Conservation (phyloP, 306 rosid species). For the Amphicarpaea edgeworthii region DNA sequence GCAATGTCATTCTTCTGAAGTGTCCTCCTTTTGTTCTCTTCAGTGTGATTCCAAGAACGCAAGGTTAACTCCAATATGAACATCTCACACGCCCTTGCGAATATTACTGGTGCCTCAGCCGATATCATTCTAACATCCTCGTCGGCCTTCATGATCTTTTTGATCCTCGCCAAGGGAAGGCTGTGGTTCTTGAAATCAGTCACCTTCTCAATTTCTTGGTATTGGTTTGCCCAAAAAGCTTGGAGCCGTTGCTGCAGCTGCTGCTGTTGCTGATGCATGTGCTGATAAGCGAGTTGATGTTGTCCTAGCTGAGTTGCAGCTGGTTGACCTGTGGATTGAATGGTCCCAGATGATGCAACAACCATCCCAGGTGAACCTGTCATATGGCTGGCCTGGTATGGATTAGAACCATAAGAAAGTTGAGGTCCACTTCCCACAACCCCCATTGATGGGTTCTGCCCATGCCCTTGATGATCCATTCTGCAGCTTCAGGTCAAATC, state of each 20-base stretch:
- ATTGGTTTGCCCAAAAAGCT: constrained; percentile 63
- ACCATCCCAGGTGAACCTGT: constrained; percentile 53
- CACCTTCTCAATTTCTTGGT: constrained; percentile 67
- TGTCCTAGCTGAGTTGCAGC: constrained; percentile 62
- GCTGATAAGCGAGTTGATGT: constrained; percentile 70
- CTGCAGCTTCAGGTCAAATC: constrained; percentile 52
- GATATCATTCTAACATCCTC: constrained; percentile 84
- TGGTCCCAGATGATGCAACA: constrained; percentile 50
- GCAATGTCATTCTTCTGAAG: constrained; percentile 80
- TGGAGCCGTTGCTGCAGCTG: constrained; percentile 73
- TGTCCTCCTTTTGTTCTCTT: constrained; percentile 75
- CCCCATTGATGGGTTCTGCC: constrained; percentile 57
- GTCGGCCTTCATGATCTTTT: constrained; percentile 81
- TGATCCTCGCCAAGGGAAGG: constrained; percentile 81
- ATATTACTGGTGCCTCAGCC: constrained; percentile 75
- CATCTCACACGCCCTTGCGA: constrained; percentile 82
- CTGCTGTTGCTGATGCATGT: constrained; percentile 63
- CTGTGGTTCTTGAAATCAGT: constrained; percentile 80
- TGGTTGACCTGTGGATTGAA: constrained; percentile 59
- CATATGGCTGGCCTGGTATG: constrained; percentile 51
- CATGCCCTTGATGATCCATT: constrained; percentile 70
- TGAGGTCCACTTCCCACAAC: constrained; percentile 50
- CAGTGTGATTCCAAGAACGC: constrained; percentile 81
- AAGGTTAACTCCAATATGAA: constrained; percentile 74
- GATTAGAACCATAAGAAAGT: constrained; percentile 52